Evolutionary conservation across 257 asterid genomes (phyloP).

Genomic region (Apocynum venetum): DNA sequence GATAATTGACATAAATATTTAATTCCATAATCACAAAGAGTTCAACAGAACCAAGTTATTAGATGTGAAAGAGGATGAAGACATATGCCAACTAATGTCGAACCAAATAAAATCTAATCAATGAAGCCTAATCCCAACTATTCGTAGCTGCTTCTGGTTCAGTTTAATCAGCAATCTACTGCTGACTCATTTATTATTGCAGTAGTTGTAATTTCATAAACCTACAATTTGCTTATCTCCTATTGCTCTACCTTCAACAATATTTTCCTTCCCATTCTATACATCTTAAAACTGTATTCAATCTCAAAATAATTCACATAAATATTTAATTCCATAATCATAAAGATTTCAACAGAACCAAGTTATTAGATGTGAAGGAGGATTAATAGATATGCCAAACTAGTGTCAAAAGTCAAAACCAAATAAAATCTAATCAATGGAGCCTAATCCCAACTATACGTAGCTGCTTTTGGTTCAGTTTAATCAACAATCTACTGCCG

Average conservation of each 20-base stretch:
- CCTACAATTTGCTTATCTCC: background rate
- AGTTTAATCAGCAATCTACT: slow-evolving; percentile 4
- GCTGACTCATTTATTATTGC: background rate
- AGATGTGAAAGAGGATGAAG: background rate
- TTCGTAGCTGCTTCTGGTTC: background rate
- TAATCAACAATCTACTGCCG: slow-evolving; percentile 1
- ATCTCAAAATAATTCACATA: background rate
- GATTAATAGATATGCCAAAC: background rate
- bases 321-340: background rate
- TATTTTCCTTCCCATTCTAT: background rate
- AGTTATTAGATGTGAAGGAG: background rate
- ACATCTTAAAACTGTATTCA: background rate
- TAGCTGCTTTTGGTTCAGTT: background rate
- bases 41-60: background rate
- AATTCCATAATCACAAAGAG: background rate
- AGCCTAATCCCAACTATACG: background rate
- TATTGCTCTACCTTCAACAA: background rate
- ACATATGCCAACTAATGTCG: background rate
- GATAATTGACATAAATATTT: background rate
- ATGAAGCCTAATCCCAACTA: background rate
- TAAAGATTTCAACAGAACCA: background rate
- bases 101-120: background rate
- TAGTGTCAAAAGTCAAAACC: too few species aligned
- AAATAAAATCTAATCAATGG: slow-evolving; percentile 7
- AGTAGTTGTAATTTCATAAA: background rate